These are phyloP conservation scores for Tuber calosporum DNA, from an alignment of 495 filamentous ascomycete genomes.

Conservation along the genomic window DNA sequence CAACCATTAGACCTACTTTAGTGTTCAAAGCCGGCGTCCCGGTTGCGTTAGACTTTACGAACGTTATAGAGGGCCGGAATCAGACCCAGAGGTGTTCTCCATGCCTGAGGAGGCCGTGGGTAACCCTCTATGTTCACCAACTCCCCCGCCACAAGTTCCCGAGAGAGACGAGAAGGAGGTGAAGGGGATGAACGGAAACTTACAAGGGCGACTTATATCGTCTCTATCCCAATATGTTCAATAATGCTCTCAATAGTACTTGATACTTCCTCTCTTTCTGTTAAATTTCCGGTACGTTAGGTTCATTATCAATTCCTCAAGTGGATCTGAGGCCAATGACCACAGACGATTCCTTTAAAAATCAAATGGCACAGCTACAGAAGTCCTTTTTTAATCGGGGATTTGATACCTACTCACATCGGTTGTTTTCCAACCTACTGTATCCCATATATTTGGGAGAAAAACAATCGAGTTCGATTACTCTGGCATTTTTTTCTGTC, in stretches of 20 bases:
- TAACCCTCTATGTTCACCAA: background rate
- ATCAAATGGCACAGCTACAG: constrained; percentile 2
- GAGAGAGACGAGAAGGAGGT: background rate
- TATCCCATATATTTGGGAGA: constrained; percentile 52
- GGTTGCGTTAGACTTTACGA: no score
- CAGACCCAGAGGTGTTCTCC: background rate
- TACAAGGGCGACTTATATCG: background rate
- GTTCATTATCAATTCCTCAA: no score
- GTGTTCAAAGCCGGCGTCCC: no score
- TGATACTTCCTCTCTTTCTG: background rate
- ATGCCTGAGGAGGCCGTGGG: background rate
- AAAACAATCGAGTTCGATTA: constrained; percentile 53
- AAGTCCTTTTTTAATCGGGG: constrained; percentile 14
- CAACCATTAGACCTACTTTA: no score
- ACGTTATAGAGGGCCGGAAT: no score
- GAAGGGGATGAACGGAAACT: background rate
- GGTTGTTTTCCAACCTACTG: constrained; percentile 54
- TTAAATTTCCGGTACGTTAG: background rate
- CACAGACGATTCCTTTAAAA: background rate
- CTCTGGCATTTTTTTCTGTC: constrained; percentile 51
- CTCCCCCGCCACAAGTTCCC: background rate
- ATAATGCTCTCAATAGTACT: background rate
- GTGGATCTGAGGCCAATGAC: background rate
- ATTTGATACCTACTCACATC: constrained; percentile 43
- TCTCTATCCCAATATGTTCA: background rate